Conservation (phyloP, 2,329 filamentous ascomycete species). For the Fusarium sp. region DNA sequence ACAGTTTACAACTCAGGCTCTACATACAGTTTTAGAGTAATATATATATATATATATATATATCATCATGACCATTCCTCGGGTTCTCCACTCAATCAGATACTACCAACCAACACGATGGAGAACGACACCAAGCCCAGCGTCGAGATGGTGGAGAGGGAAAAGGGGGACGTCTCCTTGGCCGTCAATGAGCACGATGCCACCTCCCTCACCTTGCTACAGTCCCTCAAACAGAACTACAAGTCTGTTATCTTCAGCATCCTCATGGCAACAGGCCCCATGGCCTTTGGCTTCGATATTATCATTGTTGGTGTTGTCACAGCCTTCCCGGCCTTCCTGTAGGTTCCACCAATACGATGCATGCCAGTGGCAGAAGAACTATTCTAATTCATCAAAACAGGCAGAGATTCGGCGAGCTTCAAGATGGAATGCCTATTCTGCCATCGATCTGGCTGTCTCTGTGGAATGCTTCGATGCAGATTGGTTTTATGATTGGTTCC, state of each 20-base stretch:
- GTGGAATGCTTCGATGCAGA: neutral
- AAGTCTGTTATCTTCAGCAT: neutral
- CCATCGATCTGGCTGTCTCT: neutral
- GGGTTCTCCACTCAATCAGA: too few relatives aligned
- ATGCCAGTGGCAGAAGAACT: neutral
- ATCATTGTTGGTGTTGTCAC: neutral
- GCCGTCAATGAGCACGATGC: neutral
- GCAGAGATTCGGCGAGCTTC: neutral
- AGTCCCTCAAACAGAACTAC: neutral
- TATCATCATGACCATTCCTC: too few relatives aligned
- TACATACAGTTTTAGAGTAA: neutral
- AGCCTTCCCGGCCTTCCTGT: neutral
- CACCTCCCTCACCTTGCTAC: neutral
- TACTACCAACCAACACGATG: too few relatives aligned
- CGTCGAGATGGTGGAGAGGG: neutral
- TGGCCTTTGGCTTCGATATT: neutral
- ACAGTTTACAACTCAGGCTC: neutral
- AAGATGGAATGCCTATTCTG: neutral
- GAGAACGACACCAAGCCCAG: neutral
- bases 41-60: too few relatives aligned
- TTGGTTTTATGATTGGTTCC: neutral
- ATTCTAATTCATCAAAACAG: neutral
- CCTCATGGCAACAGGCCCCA: neutral
- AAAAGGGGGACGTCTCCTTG: neutral
- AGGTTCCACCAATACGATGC: neutral